Percentiles rank a stretch among this genome's conserved stretches.
Conservation (phyloP, 2,329 filamentous ascomycete species). For the Rachicladosporium sp. region DNA sequence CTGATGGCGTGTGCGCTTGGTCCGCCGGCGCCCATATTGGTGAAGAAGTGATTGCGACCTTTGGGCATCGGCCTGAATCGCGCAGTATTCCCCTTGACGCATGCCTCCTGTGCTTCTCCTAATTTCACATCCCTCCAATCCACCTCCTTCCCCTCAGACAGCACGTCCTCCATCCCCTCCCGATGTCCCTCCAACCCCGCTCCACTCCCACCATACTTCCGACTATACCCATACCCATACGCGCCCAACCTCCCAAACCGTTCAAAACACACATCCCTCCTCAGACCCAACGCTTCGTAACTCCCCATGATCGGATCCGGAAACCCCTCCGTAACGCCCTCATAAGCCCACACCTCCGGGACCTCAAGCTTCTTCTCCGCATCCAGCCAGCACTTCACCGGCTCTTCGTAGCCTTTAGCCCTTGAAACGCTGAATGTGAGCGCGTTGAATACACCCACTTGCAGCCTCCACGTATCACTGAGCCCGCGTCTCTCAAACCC, state of each 20-base stretch:
- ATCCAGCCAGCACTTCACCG: slow-evolving; percentile 71
- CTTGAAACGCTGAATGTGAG: no score
- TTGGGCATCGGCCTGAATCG: slow-evolving; percentile 45
- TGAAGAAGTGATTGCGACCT: slow-evolving; percentile 26
- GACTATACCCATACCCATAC: slow-evolving; percentile 80
- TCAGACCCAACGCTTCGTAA: slow-evolving; percentile 64
- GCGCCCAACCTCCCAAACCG: slow-evolving; percentile 77
- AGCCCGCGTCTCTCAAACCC: slow-evolving; percentile 19
- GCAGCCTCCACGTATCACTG: background rate
- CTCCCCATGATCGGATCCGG: slow-evolving; percentile 79
- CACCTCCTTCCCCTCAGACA: slow-evolving; percentile 57
- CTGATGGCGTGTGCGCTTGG: slow-evolving; percentile 11
- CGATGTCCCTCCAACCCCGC: slow-evolving; percentile 75
- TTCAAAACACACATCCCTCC: slow-evolving; percentile 85
- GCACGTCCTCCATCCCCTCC: slow-evolving; percentile 68
- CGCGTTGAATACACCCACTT: no score
- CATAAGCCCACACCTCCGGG: slow-evolving; percentile 60
- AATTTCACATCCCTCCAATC: slow-evolving; percentile 72
- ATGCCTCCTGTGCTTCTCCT: slow-evolving; percentile 65
- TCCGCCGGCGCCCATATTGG: slow-evolving; percentile 25
- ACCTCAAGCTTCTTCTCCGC: slow-evolving; percentile 49
- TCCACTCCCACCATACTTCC: slow-evolving; percentile 65
- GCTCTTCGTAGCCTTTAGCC: slow-evolving; percentile 39
- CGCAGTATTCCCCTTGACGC: slow-evolving; percentile 55
- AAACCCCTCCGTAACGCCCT: slow-evolving; percentile 71